Evolutionary conservation across 805 yeast species (phyloP).

Genomic region (Millerozyma acaciae): DNA sequence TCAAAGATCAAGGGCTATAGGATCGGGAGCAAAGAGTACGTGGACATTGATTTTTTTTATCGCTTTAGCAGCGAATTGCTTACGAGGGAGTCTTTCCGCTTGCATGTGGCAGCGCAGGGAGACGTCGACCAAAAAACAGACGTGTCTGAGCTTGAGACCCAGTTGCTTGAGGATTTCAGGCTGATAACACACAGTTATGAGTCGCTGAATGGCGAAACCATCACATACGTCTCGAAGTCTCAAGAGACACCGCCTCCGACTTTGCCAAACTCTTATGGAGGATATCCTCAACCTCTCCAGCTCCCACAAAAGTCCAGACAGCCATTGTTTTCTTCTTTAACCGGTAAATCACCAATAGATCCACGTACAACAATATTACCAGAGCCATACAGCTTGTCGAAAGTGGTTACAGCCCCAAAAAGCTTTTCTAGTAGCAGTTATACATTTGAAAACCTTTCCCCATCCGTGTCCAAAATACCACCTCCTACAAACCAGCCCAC

Average conservation of each 20-base stretch:
- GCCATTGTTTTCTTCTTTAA: constrained; percentile 76
- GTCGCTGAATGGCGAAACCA: constrained; percentile 59
- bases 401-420: constrained; percentile 52
- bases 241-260: constrained; percentile 23
- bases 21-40: constrained; percentile 48
- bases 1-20: constrained; percentile 44
- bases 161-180: constrained; percentile 55
- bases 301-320: constrained; percentile 52
- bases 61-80: constrained; percentile 59
- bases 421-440: constrained; percentile 17
- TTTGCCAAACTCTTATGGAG: constrained; percentile 33
- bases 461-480: constrained; percentile 29
- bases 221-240: constrained; percentile 29
- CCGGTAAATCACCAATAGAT: constrained; percentile 69
- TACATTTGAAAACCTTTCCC: constrained; percentile 27
- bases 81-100: constrained; percentile 54
- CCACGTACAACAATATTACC: constrained; percentile 66
- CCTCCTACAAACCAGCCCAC: constrained; percentile 29
- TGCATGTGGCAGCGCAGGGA: constrained; percentile 25
- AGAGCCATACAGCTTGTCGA: constrained; percentile 62
- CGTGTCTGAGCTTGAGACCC: constrained; percentile 35
- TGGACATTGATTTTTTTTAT: constrained; percentile 57
- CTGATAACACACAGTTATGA: constrained; percentile 52
- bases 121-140: constrained; percentile 8
- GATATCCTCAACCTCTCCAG: constrained; percentile 11